These are phyloP conservation scores for Pichia sp. DNA, from an alignment of 1,139 yeast species.

Conservation along the genomic window DNA sequence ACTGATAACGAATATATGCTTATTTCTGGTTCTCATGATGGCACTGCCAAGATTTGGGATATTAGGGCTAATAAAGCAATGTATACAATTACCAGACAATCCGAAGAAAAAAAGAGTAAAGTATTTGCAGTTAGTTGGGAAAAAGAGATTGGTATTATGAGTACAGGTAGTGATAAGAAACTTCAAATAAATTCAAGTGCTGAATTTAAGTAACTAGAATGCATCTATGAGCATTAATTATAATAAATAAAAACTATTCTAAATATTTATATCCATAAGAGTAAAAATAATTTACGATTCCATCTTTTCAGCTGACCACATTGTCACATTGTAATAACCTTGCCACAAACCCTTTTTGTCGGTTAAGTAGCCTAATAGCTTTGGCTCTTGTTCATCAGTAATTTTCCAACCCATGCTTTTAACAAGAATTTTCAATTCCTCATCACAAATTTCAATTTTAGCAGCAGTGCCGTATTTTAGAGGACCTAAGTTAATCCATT, in stretches of 20 bases:
- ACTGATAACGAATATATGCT: slow-evolving; percentile 77
- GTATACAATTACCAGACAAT: slow-evolving; percentile 67
- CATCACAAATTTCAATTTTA: slow-evolving; percentile 60
- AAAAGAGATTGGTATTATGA: slow-evolving; percentile 66
- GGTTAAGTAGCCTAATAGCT: slow-evolving; percentile 50
- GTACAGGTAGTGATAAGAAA: slow-evolving; percentile 93
- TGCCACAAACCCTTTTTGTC: slow-evolving; percentile 66
- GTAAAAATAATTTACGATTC: slow-evolving; percentile 1
- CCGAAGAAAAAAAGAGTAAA: slow-evolving; percentile 41
- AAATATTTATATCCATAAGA: not conserved
- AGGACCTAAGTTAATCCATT: slow-evolving; percentile 84
- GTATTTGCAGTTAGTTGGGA: slow-evolving; percentile 91
- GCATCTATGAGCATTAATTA: not conserved
- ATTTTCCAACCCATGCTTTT: slow-evolving; percentile 60
- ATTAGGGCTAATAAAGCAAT: slow-evolving; percentile 80
- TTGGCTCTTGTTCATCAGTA: slow-evolving; percentile 31
- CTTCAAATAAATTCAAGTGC: slow-evolving; percentile 62
- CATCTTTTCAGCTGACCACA: slow-evolving; percentile 35
- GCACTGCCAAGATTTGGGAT: slow-evolving; percentile 95
- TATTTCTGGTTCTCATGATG: slow-evolving; percentile 90
- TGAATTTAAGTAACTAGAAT: slow-evolving; percentile 17
- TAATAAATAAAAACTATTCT: not conserved
- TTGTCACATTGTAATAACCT: slow-evolving; percentile 62
- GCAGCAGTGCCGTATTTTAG: slow-evolving; percentile 87
- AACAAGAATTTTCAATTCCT: slow-evolving; percentile 53